A percentile compares a stretch with the other conserved stretches of the same genome.
Conservation (phyloP, 2,329 filamentous ascomycete genomes). For the Aschersonia sp. region DNA sequence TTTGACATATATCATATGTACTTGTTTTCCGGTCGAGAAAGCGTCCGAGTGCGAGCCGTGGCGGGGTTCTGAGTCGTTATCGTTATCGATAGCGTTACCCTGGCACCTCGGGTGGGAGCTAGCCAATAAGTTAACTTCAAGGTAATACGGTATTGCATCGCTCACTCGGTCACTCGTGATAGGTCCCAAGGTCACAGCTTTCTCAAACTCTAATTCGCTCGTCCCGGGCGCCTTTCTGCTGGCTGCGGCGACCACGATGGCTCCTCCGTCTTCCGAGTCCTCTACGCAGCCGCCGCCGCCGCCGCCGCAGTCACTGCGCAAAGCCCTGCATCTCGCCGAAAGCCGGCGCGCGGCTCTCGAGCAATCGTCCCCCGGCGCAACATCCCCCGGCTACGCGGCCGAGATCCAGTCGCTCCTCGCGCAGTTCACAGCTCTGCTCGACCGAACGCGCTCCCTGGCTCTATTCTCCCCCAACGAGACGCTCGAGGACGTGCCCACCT, state of each 20-base stretch:
- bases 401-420: slow-evolving; percentile 52
- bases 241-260: too few relatives aligned
- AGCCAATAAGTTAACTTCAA: too few relatives aligned
- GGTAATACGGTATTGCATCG: too few relatives aligned
- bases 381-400: slow-evolving; percentile 49
- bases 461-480: slow-evolving; percentile 87
- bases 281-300: too few relatives aligned
- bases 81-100: neutral
- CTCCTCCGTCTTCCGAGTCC: too few relatives aligned
- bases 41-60: neutral
- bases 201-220: too few relatives aligned
- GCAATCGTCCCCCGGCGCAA: slow-evolving; percentile 42
- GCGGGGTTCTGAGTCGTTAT: neutral
- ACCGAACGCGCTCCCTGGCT: slow-evolving; percentile 53
- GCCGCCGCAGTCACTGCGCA: slow-evolving; percentile 26
- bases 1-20: too few relatives aligned
- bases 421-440: slow-evolving; percentile 58
- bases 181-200: too few relatives aligned
- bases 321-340: slow-evolving; percentile 35
- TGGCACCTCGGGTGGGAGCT: slow-evolving; percentile 20
- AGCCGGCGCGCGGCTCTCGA: slow-evolving; percentile 42
- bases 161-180: too few relatives aligned
- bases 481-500: slow-evolving; percentile 72
- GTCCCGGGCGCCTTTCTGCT: too few relatives aligned
- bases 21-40: too few relatives aligned